Conservation (phyloP, 2,329 filamentous ascomycete genomes). For the Uncinocarpus reesii region DNA sequence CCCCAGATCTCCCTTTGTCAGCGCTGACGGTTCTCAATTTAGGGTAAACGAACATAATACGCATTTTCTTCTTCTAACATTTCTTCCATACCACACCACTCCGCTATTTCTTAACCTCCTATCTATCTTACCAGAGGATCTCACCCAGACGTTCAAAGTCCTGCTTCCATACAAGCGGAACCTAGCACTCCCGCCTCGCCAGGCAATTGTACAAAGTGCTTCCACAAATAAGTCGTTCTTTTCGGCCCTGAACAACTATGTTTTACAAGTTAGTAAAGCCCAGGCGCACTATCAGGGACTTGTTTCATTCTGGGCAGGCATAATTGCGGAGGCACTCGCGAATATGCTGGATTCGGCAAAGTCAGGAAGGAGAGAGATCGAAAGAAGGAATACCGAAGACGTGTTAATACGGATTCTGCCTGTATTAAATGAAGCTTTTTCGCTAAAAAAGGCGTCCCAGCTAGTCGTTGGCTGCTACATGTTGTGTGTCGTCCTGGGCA, state of each 20-base stretch:
- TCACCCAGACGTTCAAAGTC: slow-evolving; percentile 71
- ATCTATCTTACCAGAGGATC: slow-evolving; percentile 65
- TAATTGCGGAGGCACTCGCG: slow-evolving; percentile 75
- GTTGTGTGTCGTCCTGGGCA: slow-evolving; percentile 73
- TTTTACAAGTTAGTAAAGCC: slow-evolving; percentile 60
- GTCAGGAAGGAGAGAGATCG: slow-evolving; percentile 64
- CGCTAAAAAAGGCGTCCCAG: slow-evolving; percentile 64
- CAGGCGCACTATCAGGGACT: slow-evolving; percentile 66
- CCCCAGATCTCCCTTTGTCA: background rate
- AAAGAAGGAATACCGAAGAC: slow-evolving; percentile 71
- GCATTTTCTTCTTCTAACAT: slow-evolving; percentile 64
- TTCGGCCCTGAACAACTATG: slow-evolving; percentile 64
- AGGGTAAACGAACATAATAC: slow-evolving; percentile 92
- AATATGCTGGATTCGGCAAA: slow-evolving; percentile 67
- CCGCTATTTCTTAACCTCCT: slow-evolving; percentile 76
- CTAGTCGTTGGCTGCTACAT: slow-evolving; percentile 84
- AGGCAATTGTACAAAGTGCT: slow-evolving; percentile 73
- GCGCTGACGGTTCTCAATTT: slow-evolving; percentile 7
- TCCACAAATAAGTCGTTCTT: slow-evolving; percentile 69
- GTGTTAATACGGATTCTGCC: slow-evolving; percentile 58
- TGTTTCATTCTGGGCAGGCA: slow-evolving; percentile 80
- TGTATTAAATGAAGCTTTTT: slow-evolving; percentile 65
- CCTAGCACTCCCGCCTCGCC: slow-evolving; percentile 63
- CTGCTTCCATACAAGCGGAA: slow-evolving; percentile 76
- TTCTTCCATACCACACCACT: slow-evolving; percentile 83